Base-by-base conservation (phyloP, 2,329 filamentous ascomycete species). In the Pseudogymnoascus sp. region DNA sequence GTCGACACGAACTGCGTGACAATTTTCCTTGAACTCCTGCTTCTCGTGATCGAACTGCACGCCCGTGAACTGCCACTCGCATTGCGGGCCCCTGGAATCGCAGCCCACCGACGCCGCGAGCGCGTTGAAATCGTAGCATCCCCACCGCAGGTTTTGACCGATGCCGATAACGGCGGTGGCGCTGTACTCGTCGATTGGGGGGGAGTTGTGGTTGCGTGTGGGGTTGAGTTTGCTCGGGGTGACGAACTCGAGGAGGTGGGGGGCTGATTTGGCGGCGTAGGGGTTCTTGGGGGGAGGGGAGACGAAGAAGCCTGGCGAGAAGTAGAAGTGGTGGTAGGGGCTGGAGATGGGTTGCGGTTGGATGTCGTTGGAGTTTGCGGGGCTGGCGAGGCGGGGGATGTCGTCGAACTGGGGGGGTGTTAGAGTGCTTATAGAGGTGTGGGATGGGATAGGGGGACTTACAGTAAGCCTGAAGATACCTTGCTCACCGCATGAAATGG, bases 31-130 rank as follows among this genome's bases (percentile, higher is more conserved):
- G 4, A 72, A 65, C 0, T 50, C 24, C 11, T 60, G 61, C 16
- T 68, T 63, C 5, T 61, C 40, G 10, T 64, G 38, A 60, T 75
- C 68, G 61, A 70, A 72, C 14, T 68, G 69, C 26, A 75, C 59
- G 2, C 76, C 76, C 1, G 73, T 75, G 63, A 79, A 71, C 12
- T 71, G 72, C 67, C 78, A 78, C 16, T 70, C 63, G 62, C 77
- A 79, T 6, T 68, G 63, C 1, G 67, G 65, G 1, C 69, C 69
- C 1, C 31, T 68, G 1, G 76, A 76, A 59, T 76, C 71, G 65
- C 78, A 79, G 2, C 77, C 77, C 26, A 79, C 70, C 65, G 67
- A 75, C 63, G 61, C 75, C 38, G 70, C 69, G 46, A 72, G 70
- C 4, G 69, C 69, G 35, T 74, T 69, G 62, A 79, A 75, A 59